Base-by-base conservation (phyloP, 495 filamentous ascomycete species). In the Aspergillus campestris region DNA sequence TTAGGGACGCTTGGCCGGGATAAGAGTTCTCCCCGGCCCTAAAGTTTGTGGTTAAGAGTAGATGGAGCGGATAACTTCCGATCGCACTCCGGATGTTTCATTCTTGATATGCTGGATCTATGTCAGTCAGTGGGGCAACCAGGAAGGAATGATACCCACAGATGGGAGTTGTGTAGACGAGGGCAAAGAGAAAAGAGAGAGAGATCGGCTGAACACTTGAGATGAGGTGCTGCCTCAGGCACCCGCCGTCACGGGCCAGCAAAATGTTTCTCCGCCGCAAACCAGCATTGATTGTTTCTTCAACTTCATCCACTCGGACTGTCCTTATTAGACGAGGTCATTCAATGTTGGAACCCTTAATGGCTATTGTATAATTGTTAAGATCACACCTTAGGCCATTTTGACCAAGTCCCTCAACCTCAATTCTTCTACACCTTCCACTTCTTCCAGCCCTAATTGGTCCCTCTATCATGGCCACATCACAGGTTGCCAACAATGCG, bases 21-120 rank as follows among this genome's bases (percentile, higher is more conserved):
- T 62, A 62, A 65, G 52, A 48, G 44, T 61, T 62, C 57, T 53
- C 33, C 62, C 62, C 52, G 18, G 43, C 39, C 45, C n/a, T 46
- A 49, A 41, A 38, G 8, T 12, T 38, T 36, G 34, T 14, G 38
- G 36, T 31, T 29, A 13, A 29, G 35, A 12, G 11, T 15, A 18
- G 12, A 31, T 12, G 34, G 4, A 24, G 18, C 18, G 18, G 18
- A 24, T 4, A 1, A 24, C 18, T 24, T 24, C 18, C 18, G 18
- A 24, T 24, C 18, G 18, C 18, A 24, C 18, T 24, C 18, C 18
- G 18, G 18, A 24, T 2, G 4, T 24, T 24, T 4, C 18, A 24
- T 4, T 24, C 18, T 2, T 24, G n/a, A 24, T 1, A 24, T 24
- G 18, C 18, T 34, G 42, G 31, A 28, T 24, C 13, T 40, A 3